A percentile compares a stretch with the other conserved stretches of the same genome.
Conservation (phyloP, 2,329 filamentous ascomycete genomes). For the Apiospora phragmitis region DNA sequence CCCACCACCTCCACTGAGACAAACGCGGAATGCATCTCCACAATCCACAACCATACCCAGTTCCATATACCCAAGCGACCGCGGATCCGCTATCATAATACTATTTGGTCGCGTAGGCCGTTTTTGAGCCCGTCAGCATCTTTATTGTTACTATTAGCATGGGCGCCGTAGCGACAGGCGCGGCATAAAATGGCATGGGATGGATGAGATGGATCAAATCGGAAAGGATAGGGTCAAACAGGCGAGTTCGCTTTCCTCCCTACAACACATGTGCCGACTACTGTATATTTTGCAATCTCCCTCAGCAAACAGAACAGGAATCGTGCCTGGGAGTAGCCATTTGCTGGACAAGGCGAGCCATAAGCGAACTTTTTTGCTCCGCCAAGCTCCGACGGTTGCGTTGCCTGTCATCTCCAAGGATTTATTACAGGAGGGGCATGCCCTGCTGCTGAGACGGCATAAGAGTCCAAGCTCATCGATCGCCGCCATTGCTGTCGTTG, state of each 20-base stretch:
- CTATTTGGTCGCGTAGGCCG: neutral
- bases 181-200: neutral
- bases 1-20: neutral
- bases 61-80: neutral
- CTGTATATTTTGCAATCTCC: neutral
- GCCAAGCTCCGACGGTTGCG: conserved; percentile 3
- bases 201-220: neutral
- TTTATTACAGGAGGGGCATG: neutral
- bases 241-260: conserved; percentile 1
- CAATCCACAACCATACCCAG: neutral
- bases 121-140: neutral
- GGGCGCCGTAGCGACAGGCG: neutral
- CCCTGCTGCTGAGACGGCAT: conserved; percentile 2
- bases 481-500: neutral
- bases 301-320: neutral
- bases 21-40: neutral
- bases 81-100: neutral
- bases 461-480: conserved; percentile 1
- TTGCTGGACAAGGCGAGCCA: neutral
- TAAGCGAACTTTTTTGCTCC: neutral
- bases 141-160: neutral
- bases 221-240: neutral
- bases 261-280: neutral
- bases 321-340: neutral
- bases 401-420: neutral